A percentile compares a stretch with the other conserved stretches of the same genome.
These are phyloP conservation scores for Eimeria sp. DNA, from an alignment of 169 alveolate genomes.

Conservation along the genomic window DNA sequence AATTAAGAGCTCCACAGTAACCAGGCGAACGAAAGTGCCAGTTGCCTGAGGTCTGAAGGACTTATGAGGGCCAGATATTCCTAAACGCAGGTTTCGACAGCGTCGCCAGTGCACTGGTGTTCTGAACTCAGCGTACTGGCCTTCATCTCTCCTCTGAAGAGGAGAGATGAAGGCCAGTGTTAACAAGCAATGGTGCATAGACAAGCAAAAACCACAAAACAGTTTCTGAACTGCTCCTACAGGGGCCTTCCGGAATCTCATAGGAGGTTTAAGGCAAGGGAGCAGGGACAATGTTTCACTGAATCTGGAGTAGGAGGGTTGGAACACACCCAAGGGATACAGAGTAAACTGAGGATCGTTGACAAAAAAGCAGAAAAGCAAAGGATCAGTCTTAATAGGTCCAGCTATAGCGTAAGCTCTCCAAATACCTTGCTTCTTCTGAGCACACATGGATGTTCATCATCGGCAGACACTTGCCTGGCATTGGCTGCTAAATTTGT, in stretches of 20 bases:
- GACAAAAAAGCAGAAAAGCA: not conserved
- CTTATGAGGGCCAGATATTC: not conserved
- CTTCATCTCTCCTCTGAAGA: too few species aligned
- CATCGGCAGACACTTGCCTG: not conserved
- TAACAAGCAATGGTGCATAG: too few species aligned
- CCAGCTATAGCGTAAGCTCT: not conserved
- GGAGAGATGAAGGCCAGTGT: too few species aligned
- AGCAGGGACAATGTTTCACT: not conserved
- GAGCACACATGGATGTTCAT: not conserved
- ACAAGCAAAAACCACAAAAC: too few species aligned
- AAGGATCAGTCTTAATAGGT: not conserved
- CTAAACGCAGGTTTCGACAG: not conserved
- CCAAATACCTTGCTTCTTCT: not conserved
- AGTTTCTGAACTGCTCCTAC: not conserved
- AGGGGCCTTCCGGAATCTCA: not conserved
- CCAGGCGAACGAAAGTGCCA: not conserved
- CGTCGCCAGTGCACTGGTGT: not conserved
- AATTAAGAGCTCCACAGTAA: not conserved
- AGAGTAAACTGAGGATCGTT: too few species aligned
- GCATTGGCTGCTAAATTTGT: not conserved
- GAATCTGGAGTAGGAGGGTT: too few species aligned
- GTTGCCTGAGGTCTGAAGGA: not conserved
- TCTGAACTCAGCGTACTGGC: not conserved
- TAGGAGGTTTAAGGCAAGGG: not conserved
- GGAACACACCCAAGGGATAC: too few species aligned